Base-by-base conservation (phyloP, 345 rosid genomes). In the Lepidium africanum region DNA sequence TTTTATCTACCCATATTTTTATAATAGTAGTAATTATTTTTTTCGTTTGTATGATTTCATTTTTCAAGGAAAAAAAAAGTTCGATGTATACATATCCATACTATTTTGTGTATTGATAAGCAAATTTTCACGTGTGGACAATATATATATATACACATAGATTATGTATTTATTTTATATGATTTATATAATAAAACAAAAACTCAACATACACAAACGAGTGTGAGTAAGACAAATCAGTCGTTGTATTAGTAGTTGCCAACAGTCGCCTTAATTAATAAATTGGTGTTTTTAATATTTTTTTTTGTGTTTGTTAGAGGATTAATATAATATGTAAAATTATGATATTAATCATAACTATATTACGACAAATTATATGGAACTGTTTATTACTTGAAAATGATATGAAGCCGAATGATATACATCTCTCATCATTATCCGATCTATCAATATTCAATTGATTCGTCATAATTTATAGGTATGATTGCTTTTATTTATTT, bases 161-260 rank as follows among this genome's bases (percentile, higher is more conserved):
- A 30, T 6, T 30, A 5, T 30, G 33, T 30, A 5, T 27, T 30
- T 30, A 6, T 27, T 27, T 27, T 27, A 27, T 27, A 4, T 30
- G 5, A 30, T 30, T 30, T 30, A 1, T 30, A 30, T 25, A 5
- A 30, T 4, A 30, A 30, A 30, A 30, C 7, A 30, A 6, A 5
- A 30, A 0, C 33, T 30, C 33, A 30, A 30, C 2, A 30, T 54
- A 62, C 5, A 63, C 21, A 65, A 57, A 52, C 43, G 42, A 41
- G 62, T 59, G 45, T 57, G 42, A 9, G 61, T 51, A 59, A 33
- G 74, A 67, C 78, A 69, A 74, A 74, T 37, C 14, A 60, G 78
- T 74, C 69, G 69, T 62, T 74, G 65, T 37, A 67, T 67, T 67
- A 74, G 69, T 67, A 67, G 73, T 74, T 72, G 35, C 52, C 70